These are phyloP conservation scores for Pythium brassicae DNA, from an alignment of 352 stramenopile genomes.

Conservation along the genomic window DNA sequence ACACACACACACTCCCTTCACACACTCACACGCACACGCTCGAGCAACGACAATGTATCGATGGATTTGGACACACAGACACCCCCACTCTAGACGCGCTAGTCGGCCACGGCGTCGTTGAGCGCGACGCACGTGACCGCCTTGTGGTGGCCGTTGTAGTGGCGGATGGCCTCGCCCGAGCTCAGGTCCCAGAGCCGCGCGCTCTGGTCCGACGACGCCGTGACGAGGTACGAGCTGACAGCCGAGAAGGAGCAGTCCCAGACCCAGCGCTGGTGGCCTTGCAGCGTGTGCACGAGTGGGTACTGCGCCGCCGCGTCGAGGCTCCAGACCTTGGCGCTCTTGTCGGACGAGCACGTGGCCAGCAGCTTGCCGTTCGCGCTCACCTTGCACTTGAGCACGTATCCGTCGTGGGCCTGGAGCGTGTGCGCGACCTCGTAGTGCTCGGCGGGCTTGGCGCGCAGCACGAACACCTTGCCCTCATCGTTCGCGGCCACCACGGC, in stretches of 20 bases:
- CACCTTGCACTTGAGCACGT: constrained; percentile 89
- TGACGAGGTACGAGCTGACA: constrained; percentile 97
- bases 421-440: constrained; percentile 66
- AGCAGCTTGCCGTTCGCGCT: constrained; percentile 84
- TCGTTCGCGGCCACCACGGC: constrained; percentile 93
- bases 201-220: constrained; percentile 93
- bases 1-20: background rate
- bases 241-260: constrained; percentile 98
- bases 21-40: background rate
- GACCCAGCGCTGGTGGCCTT: constrained; percentile 95
- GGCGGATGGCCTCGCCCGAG: constrained; percentile 79
- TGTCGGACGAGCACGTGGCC: constrained; percentile 92
- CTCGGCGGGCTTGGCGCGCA: constrained; percentile 57
- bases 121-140: constrained; percentile 86
- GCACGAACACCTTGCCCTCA: constrained; percentile 94
- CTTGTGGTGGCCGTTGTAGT: constrained; percentile 90
- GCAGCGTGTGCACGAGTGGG: constrained; percentile 71
- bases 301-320: constrained; percentile 33
- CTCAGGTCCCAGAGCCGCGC: constrained; percentile 97
- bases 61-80: constrained; percentile 2
- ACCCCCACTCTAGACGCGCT: background rate
- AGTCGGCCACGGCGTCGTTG: constrained; percentile 78
- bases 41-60: constrained; percentile 3
- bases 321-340: constrained; percentile 90
- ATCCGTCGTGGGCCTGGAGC: constrained; percentile 86